Conservation (phyloP, 192 early-diverging fungal genomes). For the Dispira simplex region DNA sequence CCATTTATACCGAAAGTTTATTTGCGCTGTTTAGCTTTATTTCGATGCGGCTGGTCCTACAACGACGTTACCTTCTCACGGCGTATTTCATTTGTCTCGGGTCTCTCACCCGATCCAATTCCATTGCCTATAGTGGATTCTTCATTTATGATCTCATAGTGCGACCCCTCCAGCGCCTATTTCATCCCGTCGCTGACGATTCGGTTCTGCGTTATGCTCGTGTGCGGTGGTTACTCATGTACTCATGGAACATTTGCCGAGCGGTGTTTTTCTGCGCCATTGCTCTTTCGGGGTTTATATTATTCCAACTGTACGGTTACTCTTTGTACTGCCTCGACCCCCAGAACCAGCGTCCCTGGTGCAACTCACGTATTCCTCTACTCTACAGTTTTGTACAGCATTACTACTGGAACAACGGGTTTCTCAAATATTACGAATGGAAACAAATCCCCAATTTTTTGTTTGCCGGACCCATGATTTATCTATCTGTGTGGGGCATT, state of each 20-base stretch:
- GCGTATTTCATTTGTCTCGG: slow-evolving; percentile 46
- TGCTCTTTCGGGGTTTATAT: slow-evolving; percentile 32
- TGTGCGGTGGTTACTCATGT: neutral
- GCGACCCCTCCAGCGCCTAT: neutral
- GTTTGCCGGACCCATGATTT: slow-evolving; percentile 63
- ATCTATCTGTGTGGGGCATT: slow-evolving; percentile 44
- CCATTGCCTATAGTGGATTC: slow-evolving; percentile 65
- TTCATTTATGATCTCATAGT: slow-evolving; percentile 56
- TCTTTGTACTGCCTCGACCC: slow-evolving; percentile 35
- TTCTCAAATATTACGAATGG: slow-evolving; percentile 64
- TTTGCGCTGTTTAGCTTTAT: slow-evolving; percentile 68
- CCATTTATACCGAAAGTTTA: slow-evolving; percentile 74
- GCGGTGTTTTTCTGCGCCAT: slow-evolving; percentile 15
- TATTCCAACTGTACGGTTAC: slow-evolving; percentile 48
- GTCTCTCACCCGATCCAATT: slow-evolving; percentile 60
- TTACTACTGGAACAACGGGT: slow-evolving; percentile 81
- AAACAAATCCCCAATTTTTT: slow-evolving; percentile 87
- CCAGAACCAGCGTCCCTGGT: slow-evolving; percentile 42
- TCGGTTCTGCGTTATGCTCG: neutral
- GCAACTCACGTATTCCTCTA: slow-evolving; percentile 34
- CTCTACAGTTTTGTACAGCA: slow-evolving; percentile 74
- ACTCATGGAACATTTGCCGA: neutral
- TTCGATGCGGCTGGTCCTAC: slow-evolving; percentile 44
- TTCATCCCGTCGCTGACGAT: too few relatives aligned
- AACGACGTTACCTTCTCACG: slow-evolving; percentile 33